Base-by-base conservation (phyloP, 345 rosid species). In the Gossypium bickii region DNA sequence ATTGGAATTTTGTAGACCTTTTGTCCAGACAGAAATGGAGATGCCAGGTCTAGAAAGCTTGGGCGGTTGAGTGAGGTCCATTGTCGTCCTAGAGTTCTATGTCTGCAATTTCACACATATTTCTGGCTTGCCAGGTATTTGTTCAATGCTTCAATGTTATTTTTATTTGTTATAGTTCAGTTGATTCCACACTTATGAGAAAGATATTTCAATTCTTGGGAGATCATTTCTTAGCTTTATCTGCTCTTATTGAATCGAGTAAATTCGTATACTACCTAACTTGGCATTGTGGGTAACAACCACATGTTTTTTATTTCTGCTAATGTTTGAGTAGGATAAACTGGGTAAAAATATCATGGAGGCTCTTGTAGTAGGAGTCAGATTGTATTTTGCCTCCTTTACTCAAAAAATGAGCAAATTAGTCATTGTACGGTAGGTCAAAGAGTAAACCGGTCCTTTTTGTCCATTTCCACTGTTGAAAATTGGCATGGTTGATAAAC, bases 41-140 rank as follows among this genome's bases (percentile, higher is more conserved):
- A 44, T 55, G 59, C 20, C 59, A 18, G 44, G 4, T 48, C 43
- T 56, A 38, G 41, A 48, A 12, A 56, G 71, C 63, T 45, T 47
- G 72, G 65, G 15, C 2, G 24, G 15, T 48, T 64, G 55, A 11
- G 66, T 12, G 12, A 43, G 24, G 57, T 49, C 41, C 41, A 34
- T 34, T 34, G 7, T 34, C 7, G 41, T 74, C 43, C 22, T 56
- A 25, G 16, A 55, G 49, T 15, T 56, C 1, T 48, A 43, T 67
- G 27, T 51, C n/a, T 51, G 70, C 55, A 75, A 43, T 53, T 65
- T 18, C 4, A 5, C 41, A 22, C 41, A 44, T 15, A 41, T 67
- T 67, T 56, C 34, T 41, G 44, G 51, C 51, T 74, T 41, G 52
- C 71, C 44, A 74, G 44, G 51, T 24, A 65, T 25, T 16, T 55